These are phyloP conservation scores for Hypoxylon trugodes DNA, from an alignment of 495 filamentous ascomycete species.

Conservation along the genomic window DNA sequence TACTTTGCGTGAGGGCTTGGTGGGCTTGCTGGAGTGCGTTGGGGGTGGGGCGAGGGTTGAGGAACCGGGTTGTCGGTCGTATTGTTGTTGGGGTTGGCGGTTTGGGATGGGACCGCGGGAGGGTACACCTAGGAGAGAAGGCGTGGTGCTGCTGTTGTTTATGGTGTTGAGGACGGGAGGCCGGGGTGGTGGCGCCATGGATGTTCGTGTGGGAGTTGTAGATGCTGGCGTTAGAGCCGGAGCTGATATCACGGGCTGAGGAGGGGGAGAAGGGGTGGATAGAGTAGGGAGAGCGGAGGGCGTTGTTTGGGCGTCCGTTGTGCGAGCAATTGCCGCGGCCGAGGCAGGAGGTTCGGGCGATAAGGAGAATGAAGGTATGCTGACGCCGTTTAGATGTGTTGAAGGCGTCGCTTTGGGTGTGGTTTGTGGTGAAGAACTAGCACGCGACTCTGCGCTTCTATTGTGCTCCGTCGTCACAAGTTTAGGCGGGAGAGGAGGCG, in stretches of 20 bases:
- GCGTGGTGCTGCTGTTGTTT: conserved; percentile 4
- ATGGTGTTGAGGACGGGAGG: conserved; percentile 31
- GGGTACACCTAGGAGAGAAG: conserved; percentile 29
- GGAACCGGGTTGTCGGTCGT: conserved; percentile 47
- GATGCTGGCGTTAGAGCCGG: conserved; percentile 27
- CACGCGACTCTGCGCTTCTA: conserved; percentile 7
- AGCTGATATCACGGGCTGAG: conserved; percentile 16
- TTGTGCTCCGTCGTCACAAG: not conserved
- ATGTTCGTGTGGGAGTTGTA: not conserved
- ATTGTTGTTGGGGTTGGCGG: conserved; percentile 39
- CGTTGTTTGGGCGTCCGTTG: conserved; percentile 22
- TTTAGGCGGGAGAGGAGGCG: conserved; percentile 18
- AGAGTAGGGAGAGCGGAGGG: conserved; percentile 32
- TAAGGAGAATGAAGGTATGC: conserved; percentile 54
- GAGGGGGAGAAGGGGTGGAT: conserved; percentile 28
- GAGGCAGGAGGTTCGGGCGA: conserved; percentile 51
- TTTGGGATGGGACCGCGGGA: conserved; percentile 36
- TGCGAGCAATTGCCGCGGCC: conserved; percentile 45
- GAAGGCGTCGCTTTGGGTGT: conserved; percentile 51
- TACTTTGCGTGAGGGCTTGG: conserved; percentile 65
- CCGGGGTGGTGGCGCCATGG: conserved; percentile 44
- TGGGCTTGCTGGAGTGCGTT: conserved; percentile 55
- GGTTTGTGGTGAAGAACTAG: conserved; percentile 38
- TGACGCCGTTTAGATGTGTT: conserved; percentile 5
- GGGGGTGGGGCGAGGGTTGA: conserved; percentile 56